Evolutionary conservation across 1,284 basidiomycete species (phyloP).

Genomic region (Malassezia cuniculi): DNA sequence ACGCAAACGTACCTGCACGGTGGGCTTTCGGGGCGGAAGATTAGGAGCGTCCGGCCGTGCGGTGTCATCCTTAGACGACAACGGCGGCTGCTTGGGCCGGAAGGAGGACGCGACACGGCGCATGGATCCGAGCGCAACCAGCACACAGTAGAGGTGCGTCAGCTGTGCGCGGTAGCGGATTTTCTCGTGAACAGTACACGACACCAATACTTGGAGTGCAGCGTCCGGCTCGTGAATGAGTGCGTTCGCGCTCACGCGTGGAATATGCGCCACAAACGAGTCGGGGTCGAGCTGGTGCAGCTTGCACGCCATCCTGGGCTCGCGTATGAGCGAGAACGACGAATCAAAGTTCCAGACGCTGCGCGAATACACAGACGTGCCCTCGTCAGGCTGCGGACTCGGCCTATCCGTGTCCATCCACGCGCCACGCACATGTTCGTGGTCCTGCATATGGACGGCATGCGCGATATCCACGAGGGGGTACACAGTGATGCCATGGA

Average conservation of each 20-base stretch:
- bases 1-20: slow-evolving; percentile 23
- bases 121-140: slow-evolving; percentile 57
- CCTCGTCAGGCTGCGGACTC: too few relatives aligned
- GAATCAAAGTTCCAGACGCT: slow-evolving; percentile 8
- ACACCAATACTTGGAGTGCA: slow-evolving; percentile 21
- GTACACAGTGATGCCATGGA: too few relatives aligned
- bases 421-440: too few relatives aligned
- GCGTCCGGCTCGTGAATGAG: slow-evolving; percentile 21
- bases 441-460: too few relatives aligned
- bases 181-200: slow-evolving; percentile 46
- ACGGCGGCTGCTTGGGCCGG: neutral
- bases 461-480: too few relatives aligned
- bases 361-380: slow-evolving; percentile 1
- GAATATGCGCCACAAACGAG: slow-evolving; percentile 22
- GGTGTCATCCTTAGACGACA: too few relatives aligned
- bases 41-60: too few relatives aligned
- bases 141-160: slow-evolving; percentile 59
- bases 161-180: slow-evolving; percentile 53
- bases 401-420: too few relatives aligned
- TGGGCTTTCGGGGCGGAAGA: neutral
- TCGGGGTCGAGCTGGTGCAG: slow-evolving; percentile 39
- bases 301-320: slow-evolving; percentile 10
- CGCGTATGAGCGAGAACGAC: slow-evolving; percentile 3
- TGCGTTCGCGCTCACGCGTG: slow-evolving; percentile 25
- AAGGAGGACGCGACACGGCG: slow-evolving; percentile 32